Conservation (phyloP, 129 eudicot genomes). For the Flaveria sonorensis region DNA sequence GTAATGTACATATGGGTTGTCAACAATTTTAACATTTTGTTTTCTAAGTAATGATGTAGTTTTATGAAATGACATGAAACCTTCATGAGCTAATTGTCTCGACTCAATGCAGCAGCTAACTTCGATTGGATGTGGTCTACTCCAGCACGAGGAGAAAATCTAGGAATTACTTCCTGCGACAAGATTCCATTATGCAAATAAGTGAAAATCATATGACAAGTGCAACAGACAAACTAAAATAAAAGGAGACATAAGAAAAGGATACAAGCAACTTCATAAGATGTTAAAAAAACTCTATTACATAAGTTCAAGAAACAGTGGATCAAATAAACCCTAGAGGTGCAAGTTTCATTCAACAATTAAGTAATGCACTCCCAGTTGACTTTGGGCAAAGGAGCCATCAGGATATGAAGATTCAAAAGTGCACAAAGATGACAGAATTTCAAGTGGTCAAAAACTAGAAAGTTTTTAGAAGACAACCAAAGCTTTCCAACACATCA, state of each 20-base stretch:
- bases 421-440: not conserved
- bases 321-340: not conserved
- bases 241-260: no score
- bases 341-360: not conserved
- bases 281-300: no score
- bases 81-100: constrained; percentile 21
- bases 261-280: not conserved
- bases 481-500: not conserved
- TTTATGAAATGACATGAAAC: constrained; percentile 11
- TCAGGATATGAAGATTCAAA: not conserved
- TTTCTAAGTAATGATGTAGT: constrained; percentile 2
- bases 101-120: constrained; percentile 61
- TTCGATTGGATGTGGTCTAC: constrained; percentile 76
- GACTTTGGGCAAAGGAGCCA: not conserved
- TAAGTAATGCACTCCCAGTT: not conserved
- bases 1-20: constrained; percentile 20
- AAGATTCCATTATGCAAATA: constrained; percentile 7
- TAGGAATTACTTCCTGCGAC: constrained; percentile 81
- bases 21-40: not conserved
- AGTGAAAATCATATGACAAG: not conserved
- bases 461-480: not conserved
- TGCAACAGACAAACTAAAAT: no score
- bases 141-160: constrained; percentile 88
- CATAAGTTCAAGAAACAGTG: not conserved
- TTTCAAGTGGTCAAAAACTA: not conserved